Percentiles rank a stretch among this genome's conserved stretches.
These are phyloP conservation scores for Sinapis alba DNA, from an alignment of 441 rosid genomes.

Conservation along the genomic window DNA sequence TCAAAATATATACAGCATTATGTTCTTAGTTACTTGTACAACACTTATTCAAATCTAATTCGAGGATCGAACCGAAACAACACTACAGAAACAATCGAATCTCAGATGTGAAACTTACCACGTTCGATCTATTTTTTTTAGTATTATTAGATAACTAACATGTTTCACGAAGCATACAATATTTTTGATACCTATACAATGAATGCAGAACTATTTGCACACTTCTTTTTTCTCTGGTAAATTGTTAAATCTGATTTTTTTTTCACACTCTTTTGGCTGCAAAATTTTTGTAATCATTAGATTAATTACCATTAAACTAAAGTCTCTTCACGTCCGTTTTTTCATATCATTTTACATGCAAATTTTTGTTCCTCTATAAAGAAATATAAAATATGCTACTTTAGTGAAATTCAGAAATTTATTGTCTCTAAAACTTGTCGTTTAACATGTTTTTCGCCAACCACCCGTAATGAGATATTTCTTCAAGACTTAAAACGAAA, in stretches of 20 bases:
- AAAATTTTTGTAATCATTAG: not conserved
- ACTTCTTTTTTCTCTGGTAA: too few relatives aligned
- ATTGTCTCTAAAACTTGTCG: not conserved
- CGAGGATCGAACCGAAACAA: not conserved
- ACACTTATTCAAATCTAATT: not conserved
- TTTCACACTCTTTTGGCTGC: too few relatives aligned
- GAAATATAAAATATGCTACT: conserved; percentile 9
- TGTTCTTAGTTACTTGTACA: not conserved
- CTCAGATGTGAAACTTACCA: not conserved
- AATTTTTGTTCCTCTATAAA: not conserved
- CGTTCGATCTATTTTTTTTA: not conserved
- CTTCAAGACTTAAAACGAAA: not conserved
- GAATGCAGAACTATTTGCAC: not conserved
- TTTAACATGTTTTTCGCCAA: conserved; percentile 2
- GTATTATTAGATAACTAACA: not conserved
- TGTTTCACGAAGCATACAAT: not conserved
- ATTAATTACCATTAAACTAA: conserved; percentile 1
- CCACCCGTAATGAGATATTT: conserved; percentile 18
- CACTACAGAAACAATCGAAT: not conserved
- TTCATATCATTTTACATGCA: not conserved
- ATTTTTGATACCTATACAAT: not conserved
- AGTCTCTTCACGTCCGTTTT: not conserved
- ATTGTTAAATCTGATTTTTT: too few relatives aligned
- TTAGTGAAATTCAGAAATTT: conserved; percentile 10
- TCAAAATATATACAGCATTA: not conserved